Base-by-base conservation (phyloP, 768 basidiomycete species). In the Hypsizygus marmoreus region DNA sequence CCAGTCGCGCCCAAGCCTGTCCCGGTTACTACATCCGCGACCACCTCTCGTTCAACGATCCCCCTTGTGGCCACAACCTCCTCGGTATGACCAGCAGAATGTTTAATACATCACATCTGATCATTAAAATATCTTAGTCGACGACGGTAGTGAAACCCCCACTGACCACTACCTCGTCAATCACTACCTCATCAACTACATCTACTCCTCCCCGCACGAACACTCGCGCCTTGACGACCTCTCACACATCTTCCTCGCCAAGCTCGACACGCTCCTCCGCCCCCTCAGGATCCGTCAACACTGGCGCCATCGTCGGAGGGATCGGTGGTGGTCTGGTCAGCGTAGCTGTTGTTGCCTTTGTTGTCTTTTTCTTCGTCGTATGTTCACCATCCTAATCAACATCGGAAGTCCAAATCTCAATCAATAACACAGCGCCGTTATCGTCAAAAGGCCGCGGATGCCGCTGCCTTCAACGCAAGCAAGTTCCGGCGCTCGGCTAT, bases 401-500 rank as follows among this genome's bases (percentile, higher is more conserved):
- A 7, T 16, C 13, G 10, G 13, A 8, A 11, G 13, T 16, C 19
- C 22, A 37, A 13, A 41, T 23, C 9, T 16, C 23, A 37, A 23
- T 11, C 8, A 25, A 10, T 20, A 14, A 13, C 16, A 12, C 39
- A 72, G 64, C 71, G 73, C 26, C 71, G 67, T 16, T 63, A 68
- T 40, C 67, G 67, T 33, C 61, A 52, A 40, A 64, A 55, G 33
- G 60, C 55, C 17, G 57, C 61, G 4, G 71, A 71, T 0, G 61
- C 68, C 25, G 60, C 63, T 39, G 65, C 50, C 12, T 84, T 82
- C 62, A 73, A 77, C 39, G 63, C 79, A 1, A 64, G 70, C 42
- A 71, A 70, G 12, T 82, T 82, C 67, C 74, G 74, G 24, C 75
- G 76, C 50, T 82, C 81, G 14, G 72, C 69, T 10, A 55, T 76